These are phyloP conservation scores for Xylaria nigripes DNA, from an alignment of 495 filamentous ascomycete species.

Conservation along the genomic window DNA sequence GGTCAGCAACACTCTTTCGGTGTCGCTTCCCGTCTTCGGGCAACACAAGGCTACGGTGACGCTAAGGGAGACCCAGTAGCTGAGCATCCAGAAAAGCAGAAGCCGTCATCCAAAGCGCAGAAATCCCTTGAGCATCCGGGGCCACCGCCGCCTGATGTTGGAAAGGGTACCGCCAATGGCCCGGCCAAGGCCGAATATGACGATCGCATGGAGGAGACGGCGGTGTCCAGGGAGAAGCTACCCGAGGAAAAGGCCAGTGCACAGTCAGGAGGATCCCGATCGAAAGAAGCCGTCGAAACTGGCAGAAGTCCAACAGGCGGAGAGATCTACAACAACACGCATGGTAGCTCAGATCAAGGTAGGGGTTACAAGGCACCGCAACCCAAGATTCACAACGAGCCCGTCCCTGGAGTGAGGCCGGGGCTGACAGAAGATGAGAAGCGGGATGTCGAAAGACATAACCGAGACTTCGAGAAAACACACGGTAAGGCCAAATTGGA, in stretches of 20 bases:
- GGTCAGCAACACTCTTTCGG: conserved; percentile 13
- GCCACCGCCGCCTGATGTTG: conserved; percentile 23
- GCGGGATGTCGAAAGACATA: conserved; percentile 44
- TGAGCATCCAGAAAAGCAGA: conserved; percentile 26
- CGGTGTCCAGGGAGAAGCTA: conserved; percentile 16
- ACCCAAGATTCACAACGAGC: conserved; percentile 40
- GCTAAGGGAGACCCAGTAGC: conserved; percentile 26
- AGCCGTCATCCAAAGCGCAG: conserved; percentile 16
- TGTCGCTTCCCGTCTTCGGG: conserved; percentile 7
- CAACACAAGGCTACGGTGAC: conserved; percentile 26
- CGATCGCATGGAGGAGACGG: conserved; percentile 22
- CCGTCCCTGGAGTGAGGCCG: conserved; percentile 25
- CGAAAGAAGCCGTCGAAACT: conserved; percentile 37
- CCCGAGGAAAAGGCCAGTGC: conserved; percentile 34
- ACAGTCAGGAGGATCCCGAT: conserved; percentile 37
- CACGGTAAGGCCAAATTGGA: conserved; percentile 34
- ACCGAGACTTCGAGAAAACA: conserved; percentile 42
- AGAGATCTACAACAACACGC: conserved; percentile 25
- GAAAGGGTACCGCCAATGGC: conserved; percentile 19
- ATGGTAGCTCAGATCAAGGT: conserved; percentile 29
- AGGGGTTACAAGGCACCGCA: conserved; percentile 27
- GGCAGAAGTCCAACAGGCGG: conserved; percentile 23
- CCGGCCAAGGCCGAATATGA: conserved; percentile 20
- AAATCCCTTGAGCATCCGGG: conserved; percentile 29
- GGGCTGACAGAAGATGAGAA: conserved; percentile 38